Conservation (phyloP, 116 monocot species). For the Phalaenopsis hybrid region DNA sequence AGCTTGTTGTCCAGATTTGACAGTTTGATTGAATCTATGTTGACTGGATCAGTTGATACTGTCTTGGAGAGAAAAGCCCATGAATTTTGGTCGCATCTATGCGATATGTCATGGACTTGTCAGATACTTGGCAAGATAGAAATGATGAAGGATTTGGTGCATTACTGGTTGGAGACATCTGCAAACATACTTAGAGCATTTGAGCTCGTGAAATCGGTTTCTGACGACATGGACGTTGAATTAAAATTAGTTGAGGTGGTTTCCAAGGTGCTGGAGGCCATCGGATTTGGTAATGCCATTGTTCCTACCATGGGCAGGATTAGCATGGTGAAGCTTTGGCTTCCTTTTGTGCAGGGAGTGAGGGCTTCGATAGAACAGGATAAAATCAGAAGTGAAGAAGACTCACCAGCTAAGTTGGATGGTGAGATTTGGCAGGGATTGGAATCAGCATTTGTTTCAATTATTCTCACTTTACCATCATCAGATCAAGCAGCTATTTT, state of each 20-base stretch:
- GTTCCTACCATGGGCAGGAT: constrained; percentile 39
- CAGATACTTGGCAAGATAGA: constrained; percentile 73
- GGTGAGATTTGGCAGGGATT: constrained; percentile 60
- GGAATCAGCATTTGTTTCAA: constrained; percentile 64
- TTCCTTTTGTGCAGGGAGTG: constrained; percentile 51
- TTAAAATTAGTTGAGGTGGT: constrained; percentile 47
- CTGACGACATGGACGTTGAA: constrained; percentile 9
- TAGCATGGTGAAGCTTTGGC: constrained; percentile 52
- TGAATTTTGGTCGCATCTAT: constrained; percentile 25
- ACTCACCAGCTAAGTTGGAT: constrained; percentile 23
- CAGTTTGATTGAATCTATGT: constrained; percentile 13
- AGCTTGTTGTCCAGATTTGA: constrained; percentile 36
- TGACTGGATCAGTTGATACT: neutral
- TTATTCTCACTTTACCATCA: constrained; percentile 62
- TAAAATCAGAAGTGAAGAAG: constrained; percentile 17
- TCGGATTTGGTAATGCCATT: constrained; percentile 58
- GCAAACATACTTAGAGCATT: constrained; percentile 20
- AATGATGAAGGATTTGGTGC: constrained; percentile 73
- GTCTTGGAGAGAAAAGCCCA: neutral
- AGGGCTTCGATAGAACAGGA: constrained; percentile 25
- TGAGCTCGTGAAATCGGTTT: constrained; percentile 8
- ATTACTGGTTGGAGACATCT: constrained; percentile 53
- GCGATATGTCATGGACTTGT: constrained; percentile 70
- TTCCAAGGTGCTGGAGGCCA: constrained; percentile 57
- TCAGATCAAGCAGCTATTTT: constrained; percentile 58